A percentile compares a stretch with the other conserved stretches of the same genome.
Conservation (phyloP, 23 red algal species). For the Gracilaria domingensis region DNA sequence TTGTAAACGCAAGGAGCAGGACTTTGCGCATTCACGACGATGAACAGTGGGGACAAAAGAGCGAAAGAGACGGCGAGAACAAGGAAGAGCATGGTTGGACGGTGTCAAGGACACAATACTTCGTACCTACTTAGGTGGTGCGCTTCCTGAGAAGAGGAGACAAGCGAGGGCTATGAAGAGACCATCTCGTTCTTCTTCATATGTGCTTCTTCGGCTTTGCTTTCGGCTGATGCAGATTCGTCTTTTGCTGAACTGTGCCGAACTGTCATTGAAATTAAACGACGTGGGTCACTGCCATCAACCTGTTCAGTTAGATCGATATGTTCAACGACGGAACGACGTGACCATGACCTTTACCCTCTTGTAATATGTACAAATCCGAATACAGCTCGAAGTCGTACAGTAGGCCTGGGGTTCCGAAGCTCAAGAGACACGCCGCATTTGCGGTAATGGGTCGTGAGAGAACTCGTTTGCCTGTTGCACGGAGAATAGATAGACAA, state of each 20-base stretch:
- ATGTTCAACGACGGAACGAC: background rate
- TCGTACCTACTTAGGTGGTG: background rate
- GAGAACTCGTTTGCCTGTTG: no score
- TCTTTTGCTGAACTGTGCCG: background rate
- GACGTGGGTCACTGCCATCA: background rate
- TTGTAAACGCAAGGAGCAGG: constrained; percentile 36
- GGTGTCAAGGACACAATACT: background rate
- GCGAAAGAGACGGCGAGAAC: background rate
- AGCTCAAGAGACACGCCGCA: no score
- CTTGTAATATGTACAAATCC: background rate
- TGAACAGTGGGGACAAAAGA: background rate
- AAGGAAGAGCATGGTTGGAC: background rate
- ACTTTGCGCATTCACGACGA: constrained; percentile 18
- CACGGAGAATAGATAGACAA: no score
- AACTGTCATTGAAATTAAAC: background rate
- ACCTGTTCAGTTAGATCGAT: background rate
- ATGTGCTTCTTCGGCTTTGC: background rate
- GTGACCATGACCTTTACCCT: background rate
- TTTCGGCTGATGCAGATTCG: background rate
- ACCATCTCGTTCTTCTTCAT: background rate
- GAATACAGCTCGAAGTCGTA: background rate
- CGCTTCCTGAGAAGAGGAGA: background rate
- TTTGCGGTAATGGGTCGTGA: background rate
- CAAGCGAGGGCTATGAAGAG: background rate
- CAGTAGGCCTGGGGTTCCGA: background rate